Evolutionary conservation across 2,329 filamentous ascomycete genomes (phyloP).

Genomic region (Cryphonectria carpinicola): DNA sequence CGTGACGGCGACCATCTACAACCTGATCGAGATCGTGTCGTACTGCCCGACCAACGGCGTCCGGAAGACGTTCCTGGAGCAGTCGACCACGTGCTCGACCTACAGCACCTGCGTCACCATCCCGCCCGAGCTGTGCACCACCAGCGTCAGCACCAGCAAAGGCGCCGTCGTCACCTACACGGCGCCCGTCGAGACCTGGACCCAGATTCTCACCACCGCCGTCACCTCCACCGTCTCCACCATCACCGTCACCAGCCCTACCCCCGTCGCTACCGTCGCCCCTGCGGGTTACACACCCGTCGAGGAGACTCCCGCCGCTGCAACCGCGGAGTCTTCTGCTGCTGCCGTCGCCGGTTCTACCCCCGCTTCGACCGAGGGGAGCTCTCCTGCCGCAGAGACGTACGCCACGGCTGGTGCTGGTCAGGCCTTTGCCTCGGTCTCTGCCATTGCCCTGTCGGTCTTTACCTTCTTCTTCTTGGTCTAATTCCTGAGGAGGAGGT

Average conservation of each 20-base stretch:
- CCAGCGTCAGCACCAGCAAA: not conserved
- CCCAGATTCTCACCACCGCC: slow-evolving; percentile 10
- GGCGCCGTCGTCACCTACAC: slow-evolving; percentile 6
- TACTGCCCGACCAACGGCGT: slow-evolving; percentile 12
- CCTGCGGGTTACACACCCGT: slow-evolving; percentile 4
- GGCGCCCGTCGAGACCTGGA: slow-evolving; percentile 1
- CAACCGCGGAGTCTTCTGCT: not conserved
- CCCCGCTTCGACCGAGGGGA: not conserved
- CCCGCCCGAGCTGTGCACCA: slow-evolving; percentile 11
- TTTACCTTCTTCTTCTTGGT: slow-evolving; percentile 2
- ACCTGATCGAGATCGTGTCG: slow-evolving; percentile 4
- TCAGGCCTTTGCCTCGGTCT: not conserved
- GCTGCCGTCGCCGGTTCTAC: too few species aligned
- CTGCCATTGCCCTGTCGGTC: not conserved
- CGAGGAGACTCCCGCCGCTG: not conserved
- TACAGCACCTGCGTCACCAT: slow-evolving; percentile 13
- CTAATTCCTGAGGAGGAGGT: not conserved
- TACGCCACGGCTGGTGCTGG: slow-evolving; percentile 9
- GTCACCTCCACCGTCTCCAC: slow-evolving; percentile 2
- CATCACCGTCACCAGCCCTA: not conserved
- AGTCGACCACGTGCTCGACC: slow-evolving; percentile 4
- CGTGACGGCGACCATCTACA: slow-evolving; percentile 10
- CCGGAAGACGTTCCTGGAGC: not conserved
- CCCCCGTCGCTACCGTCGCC: not conserved
- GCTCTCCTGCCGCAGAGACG: not conserved